Evolutionary conservation across 2,329 filamentous ascomycete genomes (phyloP).

Genomic region (Fusarium torreyae): DNA sequence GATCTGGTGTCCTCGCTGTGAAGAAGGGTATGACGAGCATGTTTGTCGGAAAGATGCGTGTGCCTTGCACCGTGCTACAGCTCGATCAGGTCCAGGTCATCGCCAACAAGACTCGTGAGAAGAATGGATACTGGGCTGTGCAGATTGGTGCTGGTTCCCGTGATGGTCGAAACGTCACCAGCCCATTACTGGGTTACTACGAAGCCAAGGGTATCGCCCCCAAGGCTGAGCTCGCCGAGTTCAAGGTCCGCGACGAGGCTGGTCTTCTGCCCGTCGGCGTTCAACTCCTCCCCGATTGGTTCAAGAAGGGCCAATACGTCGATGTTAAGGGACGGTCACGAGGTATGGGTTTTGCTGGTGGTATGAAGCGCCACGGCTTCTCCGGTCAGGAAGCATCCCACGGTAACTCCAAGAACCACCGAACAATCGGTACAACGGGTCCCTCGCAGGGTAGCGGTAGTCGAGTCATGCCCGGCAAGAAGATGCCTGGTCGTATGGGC

Average conservation of each 20-base stretch:
- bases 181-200: constrained; percentile 89
- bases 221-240: constrained; percentile 88
- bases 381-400: constrained; percentile 90
- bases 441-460: constrained; percentile 93
- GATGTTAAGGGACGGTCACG: constrained; percentile 85
- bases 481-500: constrained; percentile 98
- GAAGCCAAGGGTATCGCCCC: constrained; percentile 85
- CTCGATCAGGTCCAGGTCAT: constrained; percentile 93
- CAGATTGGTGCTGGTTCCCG: constrained; percentile 87
- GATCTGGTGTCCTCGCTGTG: constrained; percentile 85
- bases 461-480: constrained; percentile 94
- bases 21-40: constrained; percentile 98
- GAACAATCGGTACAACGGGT: constrained; percentile 90
- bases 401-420: constrained; percentile 95
- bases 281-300: constrained; percentile 88
- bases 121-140: constrained; percentile 94
- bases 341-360: constrained; percentile 95
- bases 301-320: constrained; percentile 89
- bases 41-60: constrained; percentile 84
- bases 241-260: constrained; percentile 80
- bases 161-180: constrained; percentile 81
- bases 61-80: constrained; percentile 92
- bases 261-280: constrained; percentile 84
- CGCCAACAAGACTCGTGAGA: constrained; percentile 83
- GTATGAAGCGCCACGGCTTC: constrained; percentile 97